phyloP scores from a whole-genome alignment of 306 rosid species.

The Pyrus bretschneideri region DNA sequence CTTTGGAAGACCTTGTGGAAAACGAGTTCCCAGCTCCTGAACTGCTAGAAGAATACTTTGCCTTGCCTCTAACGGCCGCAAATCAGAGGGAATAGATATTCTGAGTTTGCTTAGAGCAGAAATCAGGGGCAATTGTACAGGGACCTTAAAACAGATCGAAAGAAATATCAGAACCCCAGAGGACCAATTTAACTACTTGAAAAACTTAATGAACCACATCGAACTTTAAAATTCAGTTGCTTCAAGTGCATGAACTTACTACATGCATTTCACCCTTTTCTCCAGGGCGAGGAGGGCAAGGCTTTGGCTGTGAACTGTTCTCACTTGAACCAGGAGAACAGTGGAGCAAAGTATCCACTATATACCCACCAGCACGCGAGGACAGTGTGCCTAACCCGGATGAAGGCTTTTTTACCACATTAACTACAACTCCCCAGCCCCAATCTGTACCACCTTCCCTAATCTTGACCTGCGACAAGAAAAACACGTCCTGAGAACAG shows the following conservation, averaged over 20 bases:
- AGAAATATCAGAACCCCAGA: conserved; percentile 10
- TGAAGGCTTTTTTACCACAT: conserved; percentile 82
- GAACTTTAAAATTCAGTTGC: background rate
- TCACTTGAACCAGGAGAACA: conserved; percentile 84
- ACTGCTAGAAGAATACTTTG: conserved; percentile 89
- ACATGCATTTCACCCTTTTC: conserved; percentile 99
- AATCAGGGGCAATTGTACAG: conserved; percentile 81
- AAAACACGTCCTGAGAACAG: background rate
- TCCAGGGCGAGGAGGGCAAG: conserved; percentile 91
- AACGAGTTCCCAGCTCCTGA: conserved; percentile 81
- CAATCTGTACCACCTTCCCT: conserved; percentile 98
- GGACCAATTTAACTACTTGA: conserved; percentile 1
- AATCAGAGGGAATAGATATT: conserved; percentile 79
- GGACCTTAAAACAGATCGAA: conserved; percentile 58
- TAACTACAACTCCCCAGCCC: conserved; percentile 99
- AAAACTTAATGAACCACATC: background rate
- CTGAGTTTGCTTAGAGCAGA: conserved; percentile 82
- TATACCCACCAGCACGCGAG: conserved; percentile 60
- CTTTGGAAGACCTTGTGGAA: conserved; percentile 93
- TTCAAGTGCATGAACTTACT: conserved; percentile 43
- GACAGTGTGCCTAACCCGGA: conserved; percentile 23
- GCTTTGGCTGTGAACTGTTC: conserved; percentile 75
- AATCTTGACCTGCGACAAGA: conserved; percentile 57
- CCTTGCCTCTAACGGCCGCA: conserved; percentile 92
- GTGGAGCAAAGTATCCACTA: conserved; percentile 87